Base-by-base conservation (phyloP, 495 filamentous ascomycete genomes). In the Aspergillus cavernicola region DNA sequence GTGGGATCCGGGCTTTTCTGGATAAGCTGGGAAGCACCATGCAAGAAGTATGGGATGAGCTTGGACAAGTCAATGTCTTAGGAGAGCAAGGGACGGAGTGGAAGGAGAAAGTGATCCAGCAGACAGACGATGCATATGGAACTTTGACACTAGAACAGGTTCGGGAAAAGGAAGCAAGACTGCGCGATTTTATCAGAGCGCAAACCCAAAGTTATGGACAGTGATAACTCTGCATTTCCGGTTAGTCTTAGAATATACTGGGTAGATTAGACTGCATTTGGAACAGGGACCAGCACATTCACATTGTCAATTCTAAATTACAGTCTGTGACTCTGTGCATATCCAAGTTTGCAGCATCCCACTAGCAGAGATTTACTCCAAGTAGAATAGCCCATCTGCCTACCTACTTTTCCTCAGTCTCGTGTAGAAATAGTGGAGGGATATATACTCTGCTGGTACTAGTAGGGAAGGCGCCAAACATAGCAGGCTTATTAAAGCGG, bases 11-110 rank as follows among this genome's bases (percentile, higher is more conserved):
- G n/a, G 74, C 68, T 3, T 82, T 84, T 56, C 69, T 83, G 53
- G 65, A 74, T 38, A 84, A 84, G 53, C 69, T 84, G 60, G 79
- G 76, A 18, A 68, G 70, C 10, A 83, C 81, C 6, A 71, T 83
- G 53, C 72, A 79, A 56, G 70, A 66, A 28, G 77, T 76, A 49
- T 83, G 81, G 81, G 70, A 76, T 36, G 74, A 75, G 26, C 45
- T 66, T 33, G 80, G 77, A 0, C 37, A 64, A 47, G 31, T 75
- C 64, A 55, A 71, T 56, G 71, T 67, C 59, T 66, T 48, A 64
- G 75, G 5, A 58, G 69, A 41, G 56, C 61, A 52, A 64, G 71
- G 72, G 61, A 72, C 53, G 52, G 51, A 51, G 32, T 69, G 67
- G 66, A 69, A 65, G 52, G 65, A 66, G 6, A 58, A 62, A 37